Evolutionary conservation across 2,329 filamentous ascomycete species (phyloP).

Genomic region (Penicillium polonicum): DNA sequence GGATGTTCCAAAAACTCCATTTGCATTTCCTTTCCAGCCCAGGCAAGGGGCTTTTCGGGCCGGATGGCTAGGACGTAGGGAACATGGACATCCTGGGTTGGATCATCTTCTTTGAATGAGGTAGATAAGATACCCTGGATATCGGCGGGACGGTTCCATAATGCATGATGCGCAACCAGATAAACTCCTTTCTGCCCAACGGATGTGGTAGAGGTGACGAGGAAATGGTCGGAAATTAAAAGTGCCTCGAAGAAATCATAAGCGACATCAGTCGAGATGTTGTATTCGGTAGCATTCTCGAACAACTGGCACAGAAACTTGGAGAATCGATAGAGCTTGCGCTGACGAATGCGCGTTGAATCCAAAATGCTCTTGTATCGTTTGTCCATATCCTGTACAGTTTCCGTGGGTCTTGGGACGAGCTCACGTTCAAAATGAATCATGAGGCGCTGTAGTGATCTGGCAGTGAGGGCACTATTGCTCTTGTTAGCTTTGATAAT

Average conservation of each 20-base stretch:
- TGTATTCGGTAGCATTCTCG: constrained; percentile 95
- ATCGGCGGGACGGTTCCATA: constrained; percentile 73
- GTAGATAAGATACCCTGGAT: constrained; percentile 84
- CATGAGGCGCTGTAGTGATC: constrained; percentile 83
- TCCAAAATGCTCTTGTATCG: constrained; percentile 94
- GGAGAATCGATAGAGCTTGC: constrained; percentile 94
- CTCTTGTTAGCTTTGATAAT: constrained; percentile 26
- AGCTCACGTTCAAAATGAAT: constrained; percentile 90
- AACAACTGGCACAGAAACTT: constrained; percentile 88
- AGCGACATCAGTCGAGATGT: constrained; percentile 69
- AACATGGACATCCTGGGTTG: constrained; percentile 67
- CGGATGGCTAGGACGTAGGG: constrained; percentile 83
- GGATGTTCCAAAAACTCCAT: constrained; percentile 73
- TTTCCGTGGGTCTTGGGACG: constrained; percentile 79
- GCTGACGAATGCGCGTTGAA: constrained; percentile 90
- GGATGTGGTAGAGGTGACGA: constrained; percentile 67
- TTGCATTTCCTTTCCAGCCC: constrained; percentile 75
- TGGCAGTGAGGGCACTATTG: constrained; percentile 75
- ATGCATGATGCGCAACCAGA: constrained; percentile 77
- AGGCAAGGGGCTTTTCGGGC: constrained; percentile 74
- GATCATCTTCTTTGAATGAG: constrained; percentile 68
- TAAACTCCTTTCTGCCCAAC: constrained; percentile 74
- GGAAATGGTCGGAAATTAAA: constrained; percentile 78
- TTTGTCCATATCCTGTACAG: constrained; percentile 86
- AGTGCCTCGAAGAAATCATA: constrained; percentile 78